Conservation (phyloP, 2,329 filamentous ascomycete genomes). For the Waltergamsia citrina region DNA sequence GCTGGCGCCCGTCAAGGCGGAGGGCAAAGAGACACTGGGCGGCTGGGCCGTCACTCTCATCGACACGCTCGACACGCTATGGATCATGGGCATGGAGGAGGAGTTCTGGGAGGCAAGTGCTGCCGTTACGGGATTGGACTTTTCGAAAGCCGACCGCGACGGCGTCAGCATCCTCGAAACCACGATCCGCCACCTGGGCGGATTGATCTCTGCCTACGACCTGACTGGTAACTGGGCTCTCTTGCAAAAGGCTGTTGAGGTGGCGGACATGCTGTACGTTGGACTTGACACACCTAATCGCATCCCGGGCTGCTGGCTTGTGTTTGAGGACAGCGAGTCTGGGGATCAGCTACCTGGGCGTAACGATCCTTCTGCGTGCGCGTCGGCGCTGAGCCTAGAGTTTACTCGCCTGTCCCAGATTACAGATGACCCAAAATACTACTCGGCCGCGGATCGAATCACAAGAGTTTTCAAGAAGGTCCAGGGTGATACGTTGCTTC, state of each 20-base stretch:
- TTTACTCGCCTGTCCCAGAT: constrained; percentile 55
- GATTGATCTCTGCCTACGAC: constrained; percentile 39
- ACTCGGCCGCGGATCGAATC: constrained; percentile 51
- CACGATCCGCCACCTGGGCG: constrained; percentile 43
- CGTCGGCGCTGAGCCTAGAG: constrained; percentile 51
- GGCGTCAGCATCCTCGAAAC: constrained; percentile 43
- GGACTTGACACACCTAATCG: constrained; percentile 43
- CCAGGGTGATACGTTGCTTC: constrained; percentile 44
- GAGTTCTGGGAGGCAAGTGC: constrained; percentile 46
- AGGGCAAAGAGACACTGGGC: constrained; percentile 35
- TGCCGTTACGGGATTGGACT: constrained; percentile 37
- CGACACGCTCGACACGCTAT: constrained; percentile 51
- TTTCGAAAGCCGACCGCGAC: constrained; percentile 29
- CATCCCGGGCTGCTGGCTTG: constrained; percentile 27
- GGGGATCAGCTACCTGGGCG: constrained; percentile 35
- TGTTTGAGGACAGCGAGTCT: constrained; percentile 27
- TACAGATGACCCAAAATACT: constrained; percentile 49
- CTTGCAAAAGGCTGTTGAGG: constrained; percentile 35
- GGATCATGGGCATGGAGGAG: constrained; percentile 48
- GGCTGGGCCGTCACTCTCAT: constrained; percentile 51
- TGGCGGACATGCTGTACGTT: constrained; percentile 43
- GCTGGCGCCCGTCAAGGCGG: constrained; percentile 35
- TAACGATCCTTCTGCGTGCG: constrained; percentile 13
- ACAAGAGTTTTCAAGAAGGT: constrained; percentile 41
- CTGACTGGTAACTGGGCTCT: constrained; percentile 32